Evolutionary conservation across 2,329 filamentous ascomycete genomes (phyloP), one percentile per base, ranked within the genome.

Genomic region (Elsinoe fawcettii): DNA sequence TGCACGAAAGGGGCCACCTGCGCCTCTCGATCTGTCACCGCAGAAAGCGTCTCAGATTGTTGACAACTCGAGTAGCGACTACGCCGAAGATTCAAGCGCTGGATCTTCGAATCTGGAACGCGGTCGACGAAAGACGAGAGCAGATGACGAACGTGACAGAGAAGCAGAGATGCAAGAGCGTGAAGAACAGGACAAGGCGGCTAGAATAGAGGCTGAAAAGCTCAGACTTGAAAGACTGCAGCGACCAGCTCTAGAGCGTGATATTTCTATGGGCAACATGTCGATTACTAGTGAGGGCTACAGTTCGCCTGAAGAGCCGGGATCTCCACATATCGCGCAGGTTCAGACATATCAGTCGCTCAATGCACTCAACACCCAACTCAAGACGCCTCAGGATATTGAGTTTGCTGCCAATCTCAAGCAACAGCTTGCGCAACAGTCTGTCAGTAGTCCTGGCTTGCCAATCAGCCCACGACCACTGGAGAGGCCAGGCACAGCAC

Each of bases 131-230:
- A 89, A 87, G 70, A 96, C 90, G 2, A 81, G 91, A 55, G 90
- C 92, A 69, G 89, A 96, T 60, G 91, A 96, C 65, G 90, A 96
- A 63, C 79, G 80, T 56, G 81, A 89, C 56, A 83, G 91, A 49
- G 88, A 92, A 67, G 76, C 83, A 12, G 82, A 80, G 1, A 69
- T 80, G 47, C 79, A 83, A 66, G 84, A 90, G 64, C 81, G 85
- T 11, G 85, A 89, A 66, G 77, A 80, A 25, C 80, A 86, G 59
- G 90, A 87, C 69, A 73, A 82, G 27, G 91, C 88, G 0, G 88
- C 87, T 69, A 89, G 85, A 79, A 41, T 70, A 68, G 62, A 77
- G 77, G 63, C 78, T 75, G 63, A 77, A 79, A 74, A 80, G 60
- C 72, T 76, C 7, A 72, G 74, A 53, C 72, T 61, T 66, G 49